Conservation (phyloP, 371 early-diverging fungal species). For the Apophysomyces sp. region DNA sequence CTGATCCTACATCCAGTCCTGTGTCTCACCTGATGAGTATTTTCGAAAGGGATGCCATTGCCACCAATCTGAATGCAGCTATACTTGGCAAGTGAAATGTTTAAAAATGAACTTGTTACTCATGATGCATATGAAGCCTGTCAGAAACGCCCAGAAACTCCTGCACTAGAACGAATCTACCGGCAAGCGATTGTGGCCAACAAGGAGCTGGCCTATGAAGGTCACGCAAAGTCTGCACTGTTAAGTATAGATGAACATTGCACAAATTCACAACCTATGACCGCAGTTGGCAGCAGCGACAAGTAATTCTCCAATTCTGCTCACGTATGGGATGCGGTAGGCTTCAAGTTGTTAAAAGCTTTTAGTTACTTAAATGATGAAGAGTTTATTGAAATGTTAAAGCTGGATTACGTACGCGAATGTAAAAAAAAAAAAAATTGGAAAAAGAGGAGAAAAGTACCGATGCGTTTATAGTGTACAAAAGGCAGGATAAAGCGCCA, state of each 20-base stretch:
- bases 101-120: neutral
- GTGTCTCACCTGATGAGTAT: constrained; percentile 56
- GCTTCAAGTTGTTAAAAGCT: neutral
- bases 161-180: constrained; percentile 36
- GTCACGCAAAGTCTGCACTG: constrained; percentile 26
- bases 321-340: neutral
- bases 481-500: neutral
- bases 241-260: constrained; percentile 5
- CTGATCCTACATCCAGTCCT: constrained; percentile 56
- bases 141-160: constrained; percentile 23
- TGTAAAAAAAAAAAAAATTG: neutral
- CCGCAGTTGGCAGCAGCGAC: too few relatives aligned
- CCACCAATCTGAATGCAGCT: constrained; percentile 68
- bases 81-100: constrained; percentile 53
- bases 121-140: constrained; percentile 15
- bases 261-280: neutral
- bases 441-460: neutral
- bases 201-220: constrained; percentile 31
- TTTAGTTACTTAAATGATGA: neutral
- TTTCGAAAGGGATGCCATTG: constrained; percentile 61
- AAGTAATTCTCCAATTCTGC: too few relatives aligned
- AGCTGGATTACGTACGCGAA: neutral
- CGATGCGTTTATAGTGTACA: neutral
- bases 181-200: constrained; percentile 33
- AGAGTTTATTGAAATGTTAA: neutral